Evolutionary conservation across 331 rosid genomes (phyloP).

Genomic region (Saraca asoca): DNA sequence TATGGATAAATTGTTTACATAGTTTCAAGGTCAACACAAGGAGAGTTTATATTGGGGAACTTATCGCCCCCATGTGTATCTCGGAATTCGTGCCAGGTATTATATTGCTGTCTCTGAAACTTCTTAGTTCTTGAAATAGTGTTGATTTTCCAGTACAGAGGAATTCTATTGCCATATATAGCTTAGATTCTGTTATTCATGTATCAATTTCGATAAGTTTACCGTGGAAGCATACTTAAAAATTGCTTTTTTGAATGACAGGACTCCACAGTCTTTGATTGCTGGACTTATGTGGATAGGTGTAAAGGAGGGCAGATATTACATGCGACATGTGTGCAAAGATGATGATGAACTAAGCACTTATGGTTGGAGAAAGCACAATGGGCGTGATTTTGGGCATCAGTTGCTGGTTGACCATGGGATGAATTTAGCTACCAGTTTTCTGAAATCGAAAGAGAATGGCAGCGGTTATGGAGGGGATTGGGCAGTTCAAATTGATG

Average conservation of each 20-base stretch:
- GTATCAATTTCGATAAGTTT: background rate
- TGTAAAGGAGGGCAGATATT: slow-evolving; percentile 57
- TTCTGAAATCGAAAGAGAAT: slow-evolving; percentile 74
- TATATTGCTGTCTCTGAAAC: slow-evolving; percentile 6
- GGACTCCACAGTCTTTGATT: slow-evolving; percentile 87
- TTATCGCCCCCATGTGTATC: slow-evolving; percentile 86
- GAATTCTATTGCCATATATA: background rate
- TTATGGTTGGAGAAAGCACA: slow-evolving; percentile 54
- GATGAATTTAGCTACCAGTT: slow-evolving; percentile 66
- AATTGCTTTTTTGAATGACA: slow-evolving; percentile 33
- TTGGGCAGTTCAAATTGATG: slow-evolving; percentile 80
- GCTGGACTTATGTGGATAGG: slow-evolving; percentile 79
- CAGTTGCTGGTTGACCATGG: slow-evolving; percentile 79
- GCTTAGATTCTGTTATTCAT: slow-evolving; percentile 20
- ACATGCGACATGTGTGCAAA: slow-evolving; percentile 69
- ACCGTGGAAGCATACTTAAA: slow-evolving; percentile 24
- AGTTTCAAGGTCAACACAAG: slow-evolving; percentile 94
- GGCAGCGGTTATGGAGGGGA: slow-evolving; percentile 96
- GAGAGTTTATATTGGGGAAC: slow-evolving; percentile 99
- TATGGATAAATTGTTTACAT: slow-evolving; percentile 32
- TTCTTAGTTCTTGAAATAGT: background rate
- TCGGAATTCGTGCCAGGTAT: slow-evolving; percentile 95
- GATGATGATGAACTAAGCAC: slow-evolving; percentile 50
- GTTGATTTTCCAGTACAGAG: background rate
- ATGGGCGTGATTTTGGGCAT: slow-evolving; percentile 72